phyloP scores from a whole-genome alignment of 1,139 yeast species.

The Nakaseomyces kungkrabaensis region DNA sequence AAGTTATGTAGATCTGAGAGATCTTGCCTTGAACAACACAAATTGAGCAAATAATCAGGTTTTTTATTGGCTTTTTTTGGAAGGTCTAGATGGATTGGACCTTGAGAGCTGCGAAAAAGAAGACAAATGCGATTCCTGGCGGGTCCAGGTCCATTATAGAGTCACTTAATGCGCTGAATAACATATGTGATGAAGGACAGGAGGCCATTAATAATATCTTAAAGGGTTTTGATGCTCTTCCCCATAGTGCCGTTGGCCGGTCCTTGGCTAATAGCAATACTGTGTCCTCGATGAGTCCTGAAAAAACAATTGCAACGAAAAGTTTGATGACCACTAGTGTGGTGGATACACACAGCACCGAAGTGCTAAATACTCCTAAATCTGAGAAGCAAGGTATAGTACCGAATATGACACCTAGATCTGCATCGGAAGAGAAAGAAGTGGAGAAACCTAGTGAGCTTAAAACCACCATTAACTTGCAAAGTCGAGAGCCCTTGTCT shows the following conservation, averaged over 20 bases:
- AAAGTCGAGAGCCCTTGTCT: neutral
- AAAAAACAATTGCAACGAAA: conserved; percentile 5
- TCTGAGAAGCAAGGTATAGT: neutral
- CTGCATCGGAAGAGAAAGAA: conserved; percentile 2
- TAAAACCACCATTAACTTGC: neutral
- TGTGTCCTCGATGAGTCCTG: conserved; percentile 4
- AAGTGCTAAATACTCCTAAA: neutral
- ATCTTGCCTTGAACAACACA: neutral
- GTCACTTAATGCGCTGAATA: conserved; percentile 23
- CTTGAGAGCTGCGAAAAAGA: conserved; percentile 22
- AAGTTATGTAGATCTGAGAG: too few relatives aligned
- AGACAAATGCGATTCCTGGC: conserved; percentile 21
- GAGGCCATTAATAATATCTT: conserved; percentile 14
- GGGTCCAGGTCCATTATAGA: conserved; percentile 27
- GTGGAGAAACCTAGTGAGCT: neutral
- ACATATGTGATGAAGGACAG: conserved; percentile 16
- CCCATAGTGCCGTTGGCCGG: conserved; percentile 9
- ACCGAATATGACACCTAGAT: conserved; percentile 7
- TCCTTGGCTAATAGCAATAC: conserved; percentile 9
- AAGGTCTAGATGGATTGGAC: conserved; percentile 24
- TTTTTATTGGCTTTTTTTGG: neutral
- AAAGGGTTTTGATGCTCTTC: conserved; percentile 13
- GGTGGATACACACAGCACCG: neutral
- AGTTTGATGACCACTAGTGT: neutral
- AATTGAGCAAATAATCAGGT: neutral